Base-by-base conservation (phyloP, 495 filamentous ascomycete species). In the Aspergillus hancockii region DNA sequence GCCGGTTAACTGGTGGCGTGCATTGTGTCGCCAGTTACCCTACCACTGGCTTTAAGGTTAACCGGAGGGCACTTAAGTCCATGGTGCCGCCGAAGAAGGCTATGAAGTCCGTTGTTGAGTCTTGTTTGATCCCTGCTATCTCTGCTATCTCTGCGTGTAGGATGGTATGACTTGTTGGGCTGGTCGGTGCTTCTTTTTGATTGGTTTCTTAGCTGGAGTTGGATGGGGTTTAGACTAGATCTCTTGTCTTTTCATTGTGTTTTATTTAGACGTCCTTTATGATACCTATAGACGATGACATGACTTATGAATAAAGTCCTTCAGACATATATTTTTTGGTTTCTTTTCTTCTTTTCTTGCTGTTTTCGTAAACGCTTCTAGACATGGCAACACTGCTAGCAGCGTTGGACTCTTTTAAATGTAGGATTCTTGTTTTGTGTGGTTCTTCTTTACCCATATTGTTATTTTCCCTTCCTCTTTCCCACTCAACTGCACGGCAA, bases 41-140 rank as follows among this genome's bases (percentile, higher is more conserved):
- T 8, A 46, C 45, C 19, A 54, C 52, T n/a, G 57, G 57, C 14
- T 60, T 54, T 40, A 60, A 60, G 57, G 54, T 60, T 22, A 60
- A 60, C 32, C 38, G 41, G 13, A 51, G 46, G 32, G 19, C 18
- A 7, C 38, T 60, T 3, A 60, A 60, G 32, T 19, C 10, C 10
- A 28, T 60, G 25, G 57, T 52, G 4, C 41, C 16, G n/a, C 18
- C 41, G 1, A 8, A 18, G 41, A 21, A 18, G 18, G 16, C 41
- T 19, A 18, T 18, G 41, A 8, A 18, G 41, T 19, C 41, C 2
- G 41, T 45, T 9, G 41, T 45, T 7, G 8, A n/a, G 14, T 45
- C 41, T n/a, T n/a, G 16, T 45, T 45, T 18, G 41, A 1, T n/a
- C 6, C 41, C 41, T n/a, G 14, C 41, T 8, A 45, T 36, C 4